phyloP scores from a whole-genome alignment of 2,329 filamentous ascomycete species.

The Didymella pomorum region DNA sequence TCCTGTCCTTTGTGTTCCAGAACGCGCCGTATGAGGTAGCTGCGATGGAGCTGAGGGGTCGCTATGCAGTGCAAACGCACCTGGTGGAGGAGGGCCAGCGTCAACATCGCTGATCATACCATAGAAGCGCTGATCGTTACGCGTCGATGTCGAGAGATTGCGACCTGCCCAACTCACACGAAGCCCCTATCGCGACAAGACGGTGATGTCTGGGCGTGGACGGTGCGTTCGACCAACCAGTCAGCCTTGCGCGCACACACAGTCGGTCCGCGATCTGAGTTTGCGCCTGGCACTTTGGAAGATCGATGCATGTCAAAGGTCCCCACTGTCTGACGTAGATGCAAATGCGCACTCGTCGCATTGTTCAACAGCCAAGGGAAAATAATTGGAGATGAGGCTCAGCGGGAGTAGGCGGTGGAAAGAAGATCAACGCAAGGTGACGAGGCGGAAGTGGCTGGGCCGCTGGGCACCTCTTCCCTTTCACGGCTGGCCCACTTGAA shows the following conservation, averaged over 20 bases:
- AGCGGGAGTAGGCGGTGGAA: conserved; percentile 7
- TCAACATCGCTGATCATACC: conserved; percentile 7
- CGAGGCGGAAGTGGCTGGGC: conserved; percentile 19
- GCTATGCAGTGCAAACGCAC: conserved; percentile 4
- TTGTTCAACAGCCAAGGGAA: conserved; percentile 11
- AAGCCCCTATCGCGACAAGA: conserved; percentile 10
- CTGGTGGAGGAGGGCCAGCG: conserved; percentile 5
- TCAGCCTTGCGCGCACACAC: conserved; percentile 3
- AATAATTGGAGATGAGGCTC: conserved; percentile 18
- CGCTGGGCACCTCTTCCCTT: conserved; percentile 5
- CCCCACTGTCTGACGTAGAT: conserved; percentile 19
- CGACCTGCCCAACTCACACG: conserved; percentile 7
- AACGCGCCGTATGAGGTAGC: conserved; percentile 5
- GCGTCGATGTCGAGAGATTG: conserved; percentile 19
- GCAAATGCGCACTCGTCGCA: not conserved
- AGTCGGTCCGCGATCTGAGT: conserved; percentile 9
- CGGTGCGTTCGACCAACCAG: conserved; percentile 11
- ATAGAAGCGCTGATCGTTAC: conserved; percentile 8
- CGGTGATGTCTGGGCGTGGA: conserved; percentile 3
- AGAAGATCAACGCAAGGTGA: conserved; percentile 19
- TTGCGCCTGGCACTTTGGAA: not conserved
- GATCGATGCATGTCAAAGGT: conserved; percentile 3
- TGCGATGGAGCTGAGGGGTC: conserved; percentile 4
- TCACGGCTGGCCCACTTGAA: not conserved
- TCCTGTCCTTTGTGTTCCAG: conserved; percentile 8